phyloP scores from a whole-genome alignment of 345 rosid species.

The Gynandropsis gynandra region DNA sequence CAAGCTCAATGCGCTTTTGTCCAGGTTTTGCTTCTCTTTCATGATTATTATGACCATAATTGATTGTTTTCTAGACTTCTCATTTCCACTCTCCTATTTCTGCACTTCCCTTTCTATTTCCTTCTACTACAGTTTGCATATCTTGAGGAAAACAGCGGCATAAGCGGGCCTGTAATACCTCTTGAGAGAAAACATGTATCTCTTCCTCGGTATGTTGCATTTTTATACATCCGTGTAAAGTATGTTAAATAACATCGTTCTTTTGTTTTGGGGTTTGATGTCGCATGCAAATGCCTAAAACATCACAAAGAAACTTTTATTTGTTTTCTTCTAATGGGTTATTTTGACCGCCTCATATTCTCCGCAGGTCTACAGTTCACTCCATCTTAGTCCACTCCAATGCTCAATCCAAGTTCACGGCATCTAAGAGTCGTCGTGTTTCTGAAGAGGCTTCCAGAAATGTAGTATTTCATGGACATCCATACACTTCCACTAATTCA shows the following conservation, averaged over 20 bases:
- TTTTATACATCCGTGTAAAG: too few relatives aligned
- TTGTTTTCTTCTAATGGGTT: not conserved
- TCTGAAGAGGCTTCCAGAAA: conserved; percentile 41
- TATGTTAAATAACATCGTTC: not conserved
- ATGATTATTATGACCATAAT: too few relatives aligned
- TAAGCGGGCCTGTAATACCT: too few relatives aligned
- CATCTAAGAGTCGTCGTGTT: conserved; percentile 36
- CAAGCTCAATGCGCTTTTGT: too few relatives aligned
- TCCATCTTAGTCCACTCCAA: too few relatives aligned
- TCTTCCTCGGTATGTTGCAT: too few relatives aligned
- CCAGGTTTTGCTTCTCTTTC: too few relatives aligned
- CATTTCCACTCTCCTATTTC: conserved; percentile 52
- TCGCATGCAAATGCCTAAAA: too few relatives aligned
- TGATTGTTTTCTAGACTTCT: too few relatives aligned
- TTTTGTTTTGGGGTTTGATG: not conserved
- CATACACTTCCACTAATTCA: conserved; percentile 34
- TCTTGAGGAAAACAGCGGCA: too few relatives aligned
- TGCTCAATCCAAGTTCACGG: conserved; percentile 31
- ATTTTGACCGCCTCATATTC: conserved; percentile 5
- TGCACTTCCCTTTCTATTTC: conserved; percentile 2
- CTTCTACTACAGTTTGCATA: conserved; percentile 44
- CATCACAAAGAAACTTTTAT: not conserved
- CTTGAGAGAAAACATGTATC: too few relatives aligned
- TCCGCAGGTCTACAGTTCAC: too few relatives aligned
- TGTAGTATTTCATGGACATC: conserved; percentile 28